Evolutionary conservation across 306 rosid species (phyloP).

Genomic region (Corylus avellana): DNA sequence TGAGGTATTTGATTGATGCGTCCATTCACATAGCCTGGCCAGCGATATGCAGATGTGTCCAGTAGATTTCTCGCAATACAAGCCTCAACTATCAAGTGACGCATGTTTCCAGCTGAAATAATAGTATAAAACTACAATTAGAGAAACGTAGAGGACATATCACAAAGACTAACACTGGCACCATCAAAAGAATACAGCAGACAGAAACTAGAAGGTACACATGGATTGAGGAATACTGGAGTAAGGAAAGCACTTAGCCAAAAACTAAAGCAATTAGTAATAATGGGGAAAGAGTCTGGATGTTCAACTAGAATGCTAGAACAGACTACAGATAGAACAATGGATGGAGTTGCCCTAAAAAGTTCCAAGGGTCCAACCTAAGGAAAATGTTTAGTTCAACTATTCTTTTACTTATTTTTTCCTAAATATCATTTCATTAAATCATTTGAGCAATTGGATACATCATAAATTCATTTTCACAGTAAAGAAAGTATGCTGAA

Average conservation of each 20-base stretch:
- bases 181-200: constrained; percentile 10
- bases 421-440: background rate
- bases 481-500: background rate
- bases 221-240: background rate
- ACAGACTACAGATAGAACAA: background rate
- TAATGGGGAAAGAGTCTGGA: background rate
- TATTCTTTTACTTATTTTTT: no score
- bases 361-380: background rate
- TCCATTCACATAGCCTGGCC: constrained; percentile 93
- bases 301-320: background rate
- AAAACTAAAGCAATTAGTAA: background rate
- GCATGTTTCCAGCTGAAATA: constrained; percentile 93
- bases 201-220: background rate
- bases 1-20: constrained; percentile 74
- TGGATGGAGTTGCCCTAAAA: no score
- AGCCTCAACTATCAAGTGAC: constrained; percentile 95
- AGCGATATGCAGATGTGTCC: constrained; percentile 79
- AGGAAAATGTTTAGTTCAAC: background rate
- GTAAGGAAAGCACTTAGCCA: background rate
- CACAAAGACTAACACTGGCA: constrained; percentile 2
- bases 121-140: constrained; percentile 17
- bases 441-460: background rate
- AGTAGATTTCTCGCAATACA: constrained; percentile 84
- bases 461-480: background rate
- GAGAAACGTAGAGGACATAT: background rate